These are phyloP conservation scores for Chalaropsis ovoidea DNA, from an alignment of 2,329 filamentous ascomycete species.

Conservation along the genomic window DNA sequence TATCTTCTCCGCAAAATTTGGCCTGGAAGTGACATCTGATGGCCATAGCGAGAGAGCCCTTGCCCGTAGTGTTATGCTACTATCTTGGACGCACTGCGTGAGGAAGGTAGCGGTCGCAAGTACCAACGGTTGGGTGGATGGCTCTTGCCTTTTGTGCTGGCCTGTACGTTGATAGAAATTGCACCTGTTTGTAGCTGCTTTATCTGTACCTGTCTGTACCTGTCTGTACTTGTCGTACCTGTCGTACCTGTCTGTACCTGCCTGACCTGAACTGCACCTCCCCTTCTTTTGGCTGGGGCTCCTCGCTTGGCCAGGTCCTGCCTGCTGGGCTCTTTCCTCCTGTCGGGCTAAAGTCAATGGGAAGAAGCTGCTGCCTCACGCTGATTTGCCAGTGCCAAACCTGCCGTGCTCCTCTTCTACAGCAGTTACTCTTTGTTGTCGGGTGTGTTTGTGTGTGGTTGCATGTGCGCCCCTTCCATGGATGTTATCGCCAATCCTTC, in stretches of 20 bases:
- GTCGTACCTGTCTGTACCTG: not conserved
- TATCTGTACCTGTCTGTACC: not conserved
- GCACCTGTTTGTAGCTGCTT: not conserved
- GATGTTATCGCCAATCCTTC: slow-evolving; percentile 21
- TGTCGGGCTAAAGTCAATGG: not conserved
- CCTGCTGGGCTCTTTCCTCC: too few species aligned
- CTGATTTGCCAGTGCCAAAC: not conserved
- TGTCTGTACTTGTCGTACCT: too few species aligned
- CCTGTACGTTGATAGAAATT: too few species aligned
- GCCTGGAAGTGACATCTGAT: not conserved
- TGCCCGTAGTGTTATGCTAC: not conserved
- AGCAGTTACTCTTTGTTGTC: not conserved
- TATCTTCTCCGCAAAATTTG: not conserved
- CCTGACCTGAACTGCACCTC: too few species aligned
- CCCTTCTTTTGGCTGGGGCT: not conserved
- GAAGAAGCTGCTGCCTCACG: not conserved
- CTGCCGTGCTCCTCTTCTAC: not conserved
- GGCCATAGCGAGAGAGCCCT: not conserved
- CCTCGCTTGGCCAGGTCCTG: not conserved
- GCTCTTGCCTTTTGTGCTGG: not conserved
- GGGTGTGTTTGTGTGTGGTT: not conserved
- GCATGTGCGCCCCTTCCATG: slow-evolving; percentile 15
- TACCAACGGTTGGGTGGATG: not conserved
- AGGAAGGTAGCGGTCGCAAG: not conserved
- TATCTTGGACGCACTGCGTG: too few species aligned